A percentile compares a stretch with the other conserved stretches of the same genome.
Evolutionary conservation across 2,329 filamentous ascomycete species (phyloP).

Genomic region (Pyricularia sp.): DNA sequence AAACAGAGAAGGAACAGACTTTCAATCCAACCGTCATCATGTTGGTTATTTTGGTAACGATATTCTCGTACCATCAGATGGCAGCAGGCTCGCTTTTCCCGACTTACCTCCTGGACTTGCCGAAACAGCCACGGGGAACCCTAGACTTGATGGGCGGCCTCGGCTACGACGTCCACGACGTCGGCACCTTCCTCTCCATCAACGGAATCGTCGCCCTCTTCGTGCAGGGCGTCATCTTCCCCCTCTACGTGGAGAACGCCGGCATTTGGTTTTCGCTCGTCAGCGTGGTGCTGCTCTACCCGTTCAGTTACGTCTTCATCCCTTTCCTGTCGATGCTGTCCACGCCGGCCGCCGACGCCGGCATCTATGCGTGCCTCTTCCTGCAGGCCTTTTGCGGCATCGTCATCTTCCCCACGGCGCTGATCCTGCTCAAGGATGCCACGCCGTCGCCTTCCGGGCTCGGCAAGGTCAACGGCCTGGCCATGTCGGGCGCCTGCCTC

Average conservation of each 20-base stretch:
- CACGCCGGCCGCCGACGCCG: not conserved
- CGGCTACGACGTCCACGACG: conserved; percentile 12
- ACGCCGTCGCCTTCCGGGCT: not conserved
- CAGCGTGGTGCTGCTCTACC: not conserved
- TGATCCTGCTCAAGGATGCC: conserved; percentile 1
- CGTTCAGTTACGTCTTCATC: not conserved
- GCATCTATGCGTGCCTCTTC: not conserved
- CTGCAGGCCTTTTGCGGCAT: conserved; percentile 1
- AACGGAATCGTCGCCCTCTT: conserved; percentile 52
- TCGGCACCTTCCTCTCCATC: not conserved
- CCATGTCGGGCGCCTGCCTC: not conserved
- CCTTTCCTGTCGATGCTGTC: not conserved
- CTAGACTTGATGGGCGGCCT: conserved; percentile 1
- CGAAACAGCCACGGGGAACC: not conserved
- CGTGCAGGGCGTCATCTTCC: conserved; percentile 59
- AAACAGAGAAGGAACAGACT: not conserved
- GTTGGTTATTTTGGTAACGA: not conserved
- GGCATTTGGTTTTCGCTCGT: conserved; percentile 1
- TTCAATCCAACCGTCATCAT: conserved; percentile 2
- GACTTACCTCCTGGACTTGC: not conserved
- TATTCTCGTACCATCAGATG: conserved; percentile 3
- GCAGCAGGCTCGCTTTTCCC: not conserved
- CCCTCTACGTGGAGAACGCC: conserved; percentile 33
- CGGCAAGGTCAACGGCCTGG: conserved; percentile 2
- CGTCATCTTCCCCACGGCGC: not conserved